Evolutionary conservation across 2,329 filamentous ascomycete species (phyloP).

Genomic region (Aureobasidium sp.): DNA sequence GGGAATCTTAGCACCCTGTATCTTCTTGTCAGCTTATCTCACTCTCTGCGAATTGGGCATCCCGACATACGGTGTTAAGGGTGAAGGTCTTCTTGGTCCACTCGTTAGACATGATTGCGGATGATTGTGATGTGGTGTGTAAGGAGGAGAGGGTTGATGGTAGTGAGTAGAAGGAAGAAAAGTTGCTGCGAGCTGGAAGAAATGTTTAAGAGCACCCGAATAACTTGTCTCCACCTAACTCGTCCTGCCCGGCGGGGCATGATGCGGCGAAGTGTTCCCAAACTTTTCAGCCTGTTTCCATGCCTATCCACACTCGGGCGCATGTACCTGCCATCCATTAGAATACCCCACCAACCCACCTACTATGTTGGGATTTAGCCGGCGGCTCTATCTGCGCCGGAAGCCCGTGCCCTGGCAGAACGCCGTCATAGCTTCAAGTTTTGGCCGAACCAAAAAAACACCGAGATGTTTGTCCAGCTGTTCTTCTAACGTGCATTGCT

Average conservation of each 20-base stretch:
- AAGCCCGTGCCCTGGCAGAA: background rate
- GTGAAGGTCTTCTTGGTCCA: constrained; percentile 38
- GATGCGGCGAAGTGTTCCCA: too few relatives aligned
- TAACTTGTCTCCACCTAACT: constrained; percentile 1
- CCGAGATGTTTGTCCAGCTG: background rate
- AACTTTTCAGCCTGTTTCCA: constrained; percentile 4
- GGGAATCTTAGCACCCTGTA: constrained; percentile 50
- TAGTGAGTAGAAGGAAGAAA: constrained; percentile 7
- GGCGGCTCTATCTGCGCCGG: background rate
- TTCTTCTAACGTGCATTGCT: background rate
- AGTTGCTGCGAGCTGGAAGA: background rate
- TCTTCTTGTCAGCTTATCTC: constrained; percentile 27
- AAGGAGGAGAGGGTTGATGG: background rate
- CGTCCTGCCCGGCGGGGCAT: too few relatives aligned
- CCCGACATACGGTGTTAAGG: constrained; percentile 43
- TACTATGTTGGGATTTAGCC: background rate
- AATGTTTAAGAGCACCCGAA: background rate
- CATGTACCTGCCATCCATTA: background rate
- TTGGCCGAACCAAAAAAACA: constrained; percentile 1
- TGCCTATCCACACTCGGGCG: background rate
- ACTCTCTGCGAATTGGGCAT: background rate
- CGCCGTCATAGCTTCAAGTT: constrained; percentile 6
- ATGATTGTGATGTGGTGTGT: background rate
- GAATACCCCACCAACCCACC: background rate
- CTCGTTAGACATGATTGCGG: constrained; percentile 20